Percentiles rank a stretch among this genome's conserved stretches.
These are phyloP conservation scores for Takashimella koratensis DNA, from an alignment of 1,284 basidiomycete species.

Conservation along the genomic window DNA sequence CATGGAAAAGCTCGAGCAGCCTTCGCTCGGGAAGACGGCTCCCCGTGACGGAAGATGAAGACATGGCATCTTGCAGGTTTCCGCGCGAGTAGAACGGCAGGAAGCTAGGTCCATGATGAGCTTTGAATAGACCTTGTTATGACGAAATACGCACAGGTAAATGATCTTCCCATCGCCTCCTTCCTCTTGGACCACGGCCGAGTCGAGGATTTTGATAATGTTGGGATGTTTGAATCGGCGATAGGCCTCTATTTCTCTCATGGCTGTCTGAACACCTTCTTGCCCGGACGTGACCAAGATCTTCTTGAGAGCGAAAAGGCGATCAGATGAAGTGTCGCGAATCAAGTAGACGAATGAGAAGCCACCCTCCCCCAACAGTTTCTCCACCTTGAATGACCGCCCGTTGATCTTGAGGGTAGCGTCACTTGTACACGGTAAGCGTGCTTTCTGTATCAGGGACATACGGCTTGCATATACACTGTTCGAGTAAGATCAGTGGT, in stretches of 20 bases:
- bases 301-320: constrained; percentile 91
- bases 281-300: constrained; percentile 77
- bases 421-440: no score
- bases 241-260: constrained; percentile 88
- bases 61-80: constrained; percentile 93
- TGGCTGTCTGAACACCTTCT: constrained; percentile 55
- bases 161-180: constrained; percentile 79
- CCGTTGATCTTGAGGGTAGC: constrained; percentile 87
- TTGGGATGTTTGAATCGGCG: constrained; percentile 75
- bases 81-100: constrained; percentile 55
- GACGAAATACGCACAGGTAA: constrained; percentile 58
- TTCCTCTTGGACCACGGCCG: constrained; percentile 88
- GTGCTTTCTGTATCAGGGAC: no score
- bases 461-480: constrained; percentile 50
- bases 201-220: constrained; percentile 58
- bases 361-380: constrained; percentile 87
- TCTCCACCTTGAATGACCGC: constrained; percentile 82
- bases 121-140: no score
- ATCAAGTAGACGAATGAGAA: constrained; percentile 93
- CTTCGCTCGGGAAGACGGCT: constrained; percentile 81
- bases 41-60: constrained; percentile 75
- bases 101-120: constrained; percentile 36
- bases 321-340: constrained; percentile 62
- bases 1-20: constrained; percentile 84
- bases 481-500: constrained; percentile 4